Evolutionary conservation across 768 basidiomycete genomes (phyloP), one percentile per base, ranked within the genome.

Genomic region (Paxillus involutus): DNA sequence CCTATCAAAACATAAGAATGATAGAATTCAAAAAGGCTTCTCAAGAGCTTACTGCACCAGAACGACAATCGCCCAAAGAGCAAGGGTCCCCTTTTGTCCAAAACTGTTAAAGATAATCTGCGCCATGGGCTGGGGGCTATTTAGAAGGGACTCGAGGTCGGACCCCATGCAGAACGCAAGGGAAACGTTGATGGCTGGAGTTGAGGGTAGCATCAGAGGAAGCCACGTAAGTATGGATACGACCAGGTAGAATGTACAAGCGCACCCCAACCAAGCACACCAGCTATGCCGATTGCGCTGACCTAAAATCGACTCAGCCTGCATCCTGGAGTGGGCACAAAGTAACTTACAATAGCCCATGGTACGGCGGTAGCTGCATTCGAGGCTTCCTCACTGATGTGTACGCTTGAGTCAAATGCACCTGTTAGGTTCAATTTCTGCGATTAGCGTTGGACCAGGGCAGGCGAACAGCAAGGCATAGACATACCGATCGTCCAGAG

Each of bases 101-200:
- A 80, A 70, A 54, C 78, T 75, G 32, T 74, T 70, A 44, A 69
- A 66, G 46, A 75, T 67, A 1, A 76, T 75, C 46, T 74, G 61
- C 17, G 80, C 78, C 70, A 81, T 75, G 6, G 80, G 80, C 43
- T 81, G 80, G 4, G 70, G 62, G 36, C 70, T 73, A 40, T 58
- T 59, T 55, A 75, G 58, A 6, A 83, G 70, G 29, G 61, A 63
- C n/a, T 73, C 60, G 12, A 83, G 51, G 53, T 85, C 77, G 0
- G 64, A 70, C 29, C 84, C 84, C 82, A 85, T 84, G 63, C 77
- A 81, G 58, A 85, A 81, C 1, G 81, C 73, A 6, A 85, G 68
- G 12, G 77, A 61, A n/a, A 85, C 57, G 21, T 84, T 80, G 52
- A 85, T 74, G 4, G 76, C 79, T 72, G 63, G 12, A 21, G n/a